These are phyloP conservation scores for Cucumis cinereus DNA, from an alignment of 306 rosid genomes.

Conservation along the genomic window DNA sequence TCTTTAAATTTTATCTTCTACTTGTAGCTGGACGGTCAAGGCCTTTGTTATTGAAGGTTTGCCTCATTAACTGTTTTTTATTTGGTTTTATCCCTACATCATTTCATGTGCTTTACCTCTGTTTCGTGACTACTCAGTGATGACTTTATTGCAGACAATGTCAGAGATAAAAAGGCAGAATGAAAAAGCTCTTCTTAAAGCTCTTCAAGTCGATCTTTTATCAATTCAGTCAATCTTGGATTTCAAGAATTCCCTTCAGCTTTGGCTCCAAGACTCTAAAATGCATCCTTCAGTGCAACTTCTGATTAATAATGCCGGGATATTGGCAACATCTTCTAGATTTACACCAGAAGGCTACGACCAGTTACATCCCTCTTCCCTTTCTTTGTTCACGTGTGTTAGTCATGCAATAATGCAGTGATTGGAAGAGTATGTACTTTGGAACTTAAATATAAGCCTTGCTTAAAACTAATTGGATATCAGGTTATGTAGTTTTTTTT, in stretches of 20 bases:
- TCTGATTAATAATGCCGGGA: conserved; percentile 82
- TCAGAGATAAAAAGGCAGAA: conserved; percentile 45
- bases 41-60: conserved; percentile 45
- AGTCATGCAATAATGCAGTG: neutral
- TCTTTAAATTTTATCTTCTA: conserved; percentile 15
- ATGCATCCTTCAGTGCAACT: conserved; percentile 76
- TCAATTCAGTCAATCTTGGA: conserved; percentile 41
- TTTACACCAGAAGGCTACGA: conserved; percentile 66
- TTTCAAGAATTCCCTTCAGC: conserved; percentile 44
- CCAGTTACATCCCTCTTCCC: conserved; percentile 35
- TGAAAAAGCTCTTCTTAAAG: conserved; percentile 43
- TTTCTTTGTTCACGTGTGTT: neutral
- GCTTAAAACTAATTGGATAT: neutral
- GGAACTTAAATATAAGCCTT: neutral
- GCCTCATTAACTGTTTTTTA: neutral
- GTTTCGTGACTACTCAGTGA: neutral
- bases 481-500: neutral
- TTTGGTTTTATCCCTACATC: neutral
- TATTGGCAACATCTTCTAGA: conserved; percentile 69
- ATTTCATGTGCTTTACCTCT: neutral
- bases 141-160: conserved; percentile 40
- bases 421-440: neutral
- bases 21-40: conserved; percentile 77
- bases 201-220: conserved; percentile 57
- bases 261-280: conserved; percentile 60